A percentile compares a stretch with the other conserved stretches of the same genome.
Evolutionary conservation across 192 early-diverging fungal species (phyloP).

Genomic region (Entomortierella beljakovae): DNA sequence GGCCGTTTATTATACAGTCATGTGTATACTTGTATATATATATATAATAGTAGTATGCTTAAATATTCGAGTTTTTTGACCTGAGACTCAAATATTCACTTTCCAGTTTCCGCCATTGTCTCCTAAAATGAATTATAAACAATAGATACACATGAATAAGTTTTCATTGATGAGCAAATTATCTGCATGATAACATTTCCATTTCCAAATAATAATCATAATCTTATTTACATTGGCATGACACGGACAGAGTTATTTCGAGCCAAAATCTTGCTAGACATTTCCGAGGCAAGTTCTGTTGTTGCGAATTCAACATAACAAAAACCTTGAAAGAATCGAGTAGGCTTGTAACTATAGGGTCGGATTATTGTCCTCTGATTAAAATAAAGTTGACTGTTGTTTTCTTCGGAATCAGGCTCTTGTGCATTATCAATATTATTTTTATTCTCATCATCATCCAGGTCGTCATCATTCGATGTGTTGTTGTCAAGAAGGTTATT

Average conservation of each 20-base stretch:
- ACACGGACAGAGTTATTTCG: constrained; percentile 49
- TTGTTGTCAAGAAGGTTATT: neutral
- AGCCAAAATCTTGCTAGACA: constrained; percentile 33
- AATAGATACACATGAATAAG: neutral
- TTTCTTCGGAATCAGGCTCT: neutral
- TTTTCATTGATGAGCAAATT: neutral
- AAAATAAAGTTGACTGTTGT: neutral
- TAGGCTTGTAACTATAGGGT: constrained; percentile 42
- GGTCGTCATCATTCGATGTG: neutral
- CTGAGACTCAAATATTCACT: constrained; percentile 42
- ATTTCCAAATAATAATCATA: neutral
- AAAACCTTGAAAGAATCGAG: constrained; percentile 51
- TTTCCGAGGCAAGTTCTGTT: constrained; percentile 24
- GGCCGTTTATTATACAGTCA: too few relatives aligned
- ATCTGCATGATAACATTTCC: neutral
- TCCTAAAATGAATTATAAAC: constrained; percentile 12
- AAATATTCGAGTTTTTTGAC: neutral
- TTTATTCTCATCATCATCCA: neutral
- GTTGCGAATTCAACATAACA: constrained; percentile 50
- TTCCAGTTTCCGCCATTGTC: constrained; percentile 49
- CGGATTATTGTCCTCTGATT: constrained; percentile 39
- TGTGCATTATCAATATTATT: neutral
- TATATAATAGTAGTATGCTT: too few relatives aligned
- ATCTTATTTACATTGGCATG: constrained; percentile 46
- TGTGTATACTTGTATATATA: too few relatives aligned